phyloP scores from a whole-genome alignment of 2,329 filamentous ascomycete species.

The Ceratocystis huliohia region DNA sequence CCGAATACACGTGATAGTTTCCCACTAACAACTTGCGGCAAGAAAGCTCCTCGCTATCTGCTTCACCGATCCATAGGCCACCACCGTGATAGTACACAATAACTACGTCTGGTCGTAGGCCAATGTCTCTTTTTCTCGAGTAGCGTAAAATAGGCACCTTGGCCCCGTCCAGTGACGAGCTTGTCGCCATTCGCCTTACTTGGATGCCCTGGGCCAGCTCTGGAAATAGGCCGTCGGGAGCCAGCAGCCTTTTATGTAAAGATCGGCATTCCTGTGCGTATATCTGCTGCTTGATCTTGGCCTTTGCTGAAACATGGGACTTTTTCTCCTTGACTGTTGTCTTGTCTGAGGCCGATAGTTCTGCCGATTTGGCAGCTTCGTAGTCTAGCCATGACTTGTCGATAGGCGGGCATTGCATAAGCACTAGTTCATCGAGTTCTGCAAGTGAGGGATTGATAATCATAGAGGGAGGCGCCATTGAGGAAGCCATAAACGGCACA shows the following conservation, averaged over 20 bases:
- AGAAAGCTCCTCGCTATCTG: conserved; percentile 38
- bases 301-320: conserved; percentile 20
- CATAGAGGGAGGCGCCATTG: conserved; percentile 18
- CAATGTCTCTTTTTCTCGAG: conserved; percentile 22
- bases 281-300: conserved; percentile 28
- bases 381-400: conserved; percentile 32
- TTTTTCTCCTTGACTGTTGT: conserved; percentile 26
- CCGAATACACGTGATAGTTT: conserved; percentile 31
- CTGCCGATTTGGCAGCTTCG: conserved; percentile 27
- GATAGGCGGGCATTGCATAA: conserved; percentile 29
- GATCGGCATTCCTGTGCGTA: conserved; percentile 33
- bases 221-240: conserved; percentile 29
- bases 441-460: conserved; percentile 17
- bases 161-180: conserved; percentile 28
- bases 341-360: conserved; percentile 23
- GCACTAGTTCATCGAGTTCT: conserved; percentile 24
- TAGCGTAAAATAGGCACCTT: conserved; percentile 31
- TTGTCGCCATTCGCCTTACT: conserved; percentile 25
- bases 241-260: conserved; percentile 29
- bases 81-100: conserved; percentile 39
- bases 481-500: neutral
- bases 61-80: conserved; percentile 36
- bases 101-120: conserved; percentile 23
- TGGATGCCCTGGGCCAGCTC: conserved; percentile 29
- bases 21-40: conserved; percentile 31